phyloP scores from a whole-genome alignment of 176 grass and related monocot genomes.

The Cenchrus americanus region DNA sequence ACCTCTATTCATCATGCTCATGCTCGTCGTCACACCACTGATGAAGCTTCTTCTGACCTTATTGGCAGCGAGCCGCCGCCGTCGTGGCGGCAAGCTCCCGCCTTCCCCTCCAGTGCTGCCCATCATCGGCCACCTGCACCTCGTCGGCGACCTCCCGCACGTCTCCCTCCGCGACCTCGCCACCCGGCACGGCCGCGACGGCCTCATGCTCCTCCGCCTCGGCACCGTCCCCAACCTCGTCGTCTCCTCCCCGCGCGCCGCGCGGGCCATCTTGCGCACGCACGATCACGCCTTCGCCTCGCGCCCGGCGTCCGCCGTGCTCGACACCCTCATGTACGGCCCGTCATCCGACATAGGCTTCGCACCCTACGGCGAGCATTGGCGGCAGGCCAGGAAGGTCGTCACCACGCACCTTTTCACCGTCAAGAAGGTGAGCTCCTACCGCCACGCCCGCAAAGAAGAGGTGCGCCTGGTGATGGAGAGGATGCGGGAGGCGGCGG shows the following conservation, averaged over 20 bases:
- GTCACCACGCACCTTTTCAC: conserved; percentile 47
- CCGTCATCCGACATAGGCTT: conserved; percentile 40
- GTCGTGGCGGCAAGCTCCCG: neutral
- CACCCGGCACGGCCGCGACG: neutral
- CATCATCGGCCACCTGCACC: conserved; percentile 57
- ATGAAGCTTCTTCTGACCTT: neutral
- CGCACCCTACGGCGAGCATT: conserved; percentile 48
- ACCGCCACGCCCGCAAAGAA: neutral
- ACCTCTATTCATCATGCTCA: no score
- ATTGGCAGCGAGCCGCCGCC: neutral
- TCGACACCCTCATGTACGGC: conserved; percentile 22
- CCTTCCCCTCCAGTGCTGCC: conserved; percentile 50
- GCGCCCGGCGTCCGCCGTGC: conserved; percentile 21
- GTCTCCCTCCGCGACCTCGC: conserved; percentile 40
- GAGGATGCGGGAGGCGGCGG: neutral
- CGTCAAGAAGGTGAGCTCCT: conserved; percentile 24
- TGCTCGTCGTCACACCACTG: neutral
- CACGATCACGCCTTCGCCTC: conserved; percentile 67
- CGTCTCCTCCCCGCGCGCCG: conserved; percentile 49
- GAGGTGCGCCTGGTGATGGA: conserved; percentile 23
- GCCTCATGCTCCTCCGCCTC: conserved; percentile 60
- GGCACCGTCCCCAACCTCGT: conserved; percentile 49
- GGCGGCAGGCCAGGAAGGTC: conserved; percentile 42
- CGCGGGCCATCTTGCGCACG: conserved; percentile 44
- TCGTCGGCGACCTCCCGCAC: conserved; percentile 47